phyloP scores from a whole-genome alignment of 352 stramenopile genomes.

The Pythium sukuiense region DNA sequence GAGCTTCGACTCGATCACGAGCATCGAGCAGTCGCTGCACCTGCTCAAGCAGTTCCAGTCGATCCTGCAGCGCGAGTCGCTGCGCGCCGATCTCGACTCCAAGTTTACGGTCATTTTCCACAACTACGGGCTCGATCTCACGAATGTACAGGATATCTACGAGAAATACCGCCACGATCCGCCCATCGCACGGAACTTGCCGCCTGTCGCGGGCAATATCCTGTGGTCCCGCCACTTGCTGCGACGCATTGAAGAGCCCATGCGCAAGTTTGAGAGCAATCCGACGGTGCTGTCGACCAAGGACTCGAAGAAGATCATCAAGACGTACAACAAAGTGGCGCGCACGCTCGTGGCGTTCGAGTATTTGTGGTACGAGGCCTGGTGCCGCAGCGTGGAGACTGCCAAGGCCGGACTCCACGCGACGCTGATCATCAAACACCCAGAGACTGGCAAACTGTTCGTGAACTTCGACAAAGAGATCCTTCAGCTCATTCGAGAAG shows the following conservation, averaged over 20 bases:
- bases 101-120: constrained; percentile 99
- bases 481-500: constrained; percentile 96
- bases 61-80: constrained; percentile 95
- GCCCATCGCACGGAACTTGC: constrained; percentile 96
- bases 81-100: constrained; percentile 93
- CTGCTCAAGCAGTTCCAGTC: constrained; percentile 97
- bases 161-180: constrained; percentile 98
- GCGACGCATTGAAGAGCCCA: constrained; percentile 98
- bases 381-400: constrained; percentile 97
- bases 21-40: constrained; percentile 96
- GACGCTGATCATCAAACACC: constrained; percentile 98
- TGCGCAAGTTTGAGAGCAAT: constrained; percentile 99
- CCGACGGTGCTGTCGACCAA: constrained; percentile 97
- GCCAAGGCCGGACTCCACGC: constrained; percentile 97
- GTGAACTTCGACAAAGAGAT: constrained; percentile 99
- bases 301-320: constrained; percentile 97
- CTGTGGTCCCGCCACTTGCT: constrained; percentile 97
- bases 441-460: constrained; percentile 97
- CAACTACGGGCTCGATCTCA: constrained; percentile 97
- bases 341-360: constrained; percentile 98
- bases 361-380: constrained; percentile 99
- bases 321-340: constrained; percentile 99
- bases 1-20: constrained; percentile 92
- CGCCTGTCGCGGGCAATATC: constrained; percentile 97
- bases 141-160: constrained; percentile 97